Base-by-base conservation (phyloP, 176 grass and related monocot genomes). In the Oryza glaberrima region DNA sequence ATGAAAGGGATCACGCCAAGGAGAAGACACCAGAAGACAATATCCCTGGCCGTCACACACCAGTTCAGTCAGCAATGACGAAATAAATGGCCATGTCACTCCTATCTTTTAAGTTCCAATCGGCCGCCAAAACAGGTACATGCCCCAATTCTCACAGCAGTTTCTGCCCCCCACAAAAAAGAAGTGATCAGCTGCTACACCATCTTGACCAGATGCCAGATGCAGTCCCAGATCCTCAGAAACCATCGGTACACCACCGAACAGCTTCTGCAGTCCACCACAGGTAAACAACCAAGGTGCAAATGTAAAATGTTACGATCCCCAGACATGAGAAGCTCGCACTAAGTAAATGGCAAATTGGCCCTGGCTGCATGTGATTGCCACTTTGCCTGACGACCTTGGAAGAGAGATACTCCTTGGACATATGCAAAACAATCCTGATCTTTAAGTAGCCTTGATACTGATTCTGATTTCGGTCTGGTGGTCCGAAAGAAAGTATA, bases 31-130 rank as follows among this genome's bases (percentile, higher is more conserved):
- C 45, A 69, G 8, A 38, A 38, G 67, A 76, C 15, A 13, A 19
- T 26, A 6, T 22, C 41, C 23, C 65, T 9, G n/a, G 14, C 9
- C 41, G 65, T 77, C 43, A 10, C 67, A 78, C 46, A 7, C 16
- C 17, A 69, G 28, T 69, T 64, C 45, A 75, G 48, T 76, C 45
- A 75, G 48, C 70, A 68, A 69, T 73, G 79, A 90, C 79, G 74
- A 20, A 68, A 12, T 58, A 14, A 11, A 47, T 4, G 35, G 13
- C 35, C 0, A 63, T 20, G 45, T 38, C 69, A 56, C 9, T 81
- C 36, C 12, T 11, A 12, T 81, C 34, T 60, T 41, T 60, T 36
- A 2, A 43, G 13, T n/a, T 25, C 3, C 7, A 34, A 2, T 10
- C 22, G 23, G 48, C 52, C 43, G 43, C 65, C 6, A 3, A 5